Evolutionary conservation across 129 eudicot species (phyloP).

Genomic region (Deinandra increscens): DNA sequence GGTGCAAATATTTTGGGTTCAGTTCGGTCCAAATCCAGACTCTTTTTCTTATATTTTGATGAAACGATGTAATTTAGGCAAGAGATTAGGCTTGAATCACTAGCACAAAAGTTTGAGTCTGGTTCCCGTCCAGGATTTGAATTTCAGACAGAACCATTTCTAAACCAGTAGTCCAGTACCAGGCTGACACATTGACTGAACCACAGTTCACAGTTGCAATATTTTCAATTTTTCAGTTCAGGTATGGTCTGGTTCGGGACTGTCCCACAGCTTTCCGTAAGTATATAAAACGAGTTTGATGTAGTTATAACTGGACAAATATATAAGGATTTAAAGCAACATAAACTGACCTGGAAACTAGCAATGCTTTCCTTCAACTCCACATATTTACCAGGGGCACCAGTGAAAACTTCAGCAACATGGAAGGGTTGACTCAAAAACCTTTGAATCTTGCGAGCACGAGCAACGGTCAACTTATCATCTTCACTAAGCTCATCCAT

Average conservation of each 20-base stretch:
- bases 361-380: constrained; percentile 41
- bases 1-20: neutral
- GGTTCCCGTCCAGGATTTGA: neutral
- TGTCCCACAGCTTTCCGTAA: neutral
- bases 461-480: constrained; percentile 44
- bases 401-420: constrained; percentile 47
- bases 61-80: neutral
- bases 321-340: neutral
- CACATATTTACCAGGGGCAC: constrained; percentile 47
- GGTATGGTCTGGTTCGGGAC: neutral
- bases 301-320: neutral
- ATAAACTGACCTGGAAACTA: constrained; percentile 39
- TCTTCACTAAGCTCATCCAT: constrained; percentile 53
- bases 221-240: neutral
- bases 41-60: neutral
- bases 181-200: neutral
- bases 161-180: neutral
- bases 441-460: constrained; percentile 42
- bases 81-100: neutral
- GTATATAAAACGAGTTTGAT: neutral
- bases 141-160: neutral
- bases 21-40: neutral
- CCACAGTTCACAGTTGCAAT: neutral
- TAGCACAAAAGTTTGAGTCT: neutral
- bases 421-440: constrained; percentile 48